Conservation (phyloP, 2,329 filamentous ascomycete species). For the Fusarium kyushuense region DNA sequence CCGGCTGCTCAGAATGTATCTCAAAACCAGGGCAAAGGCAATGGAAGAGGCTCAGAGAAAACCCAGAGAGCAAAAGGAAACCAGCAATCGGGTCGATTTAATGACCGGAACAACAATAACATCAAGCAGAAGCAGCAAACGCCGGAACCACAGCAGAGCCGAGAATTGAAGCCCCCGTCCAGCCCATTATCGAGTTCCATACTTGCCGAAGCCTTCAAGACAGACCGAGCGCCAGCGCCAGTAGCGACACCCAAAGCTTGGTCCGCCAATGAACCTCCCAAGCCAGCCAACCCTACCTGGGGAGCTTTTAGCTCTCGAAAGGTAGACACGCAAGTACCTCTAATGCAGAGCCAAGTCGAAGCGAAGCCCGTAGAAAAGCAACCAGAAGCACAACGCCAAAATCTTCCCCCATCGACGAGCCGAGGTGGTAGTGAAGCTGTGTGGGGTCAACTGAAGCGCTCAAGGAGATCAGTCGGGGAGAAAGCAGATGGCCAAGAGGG, state of each 20-base stretch:
- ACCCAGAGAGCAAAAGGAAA: conserved; percentile 2
- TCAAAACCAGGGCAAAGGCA: conserved; percentile 13
- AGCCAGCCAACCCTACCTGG: conserved; percentile 31
- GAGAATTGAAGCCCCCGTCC: conserved; percentile 3
- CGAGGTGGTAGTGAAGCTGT: conserved; percentile 16
- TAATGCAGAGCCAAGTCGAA: background rate
- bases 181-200: conserved; percentile 46
- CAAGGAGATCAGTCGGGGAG: conserved; percentile 19
- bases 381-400: background rate
- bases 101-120: background rate
- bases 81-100: conserved; percentile 5
- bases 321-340: conserved; percentile 39
- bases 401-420: background rate
- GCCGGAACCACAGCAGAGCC: background rate
- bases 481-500: background rate
- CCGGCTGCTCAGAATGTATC: background rate
- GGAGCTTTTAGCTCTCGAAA: conserved; percentile 44
- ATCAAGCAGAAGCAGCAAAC: conserved; percentile 8
- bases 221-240: conserved; percentile 43
- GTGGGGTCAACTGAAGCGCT: conserved; percentile 46
- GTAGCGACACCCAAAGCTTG: conserved; percentile 47
- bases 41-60: conserved; percentile 6
- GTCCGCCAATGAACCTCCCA: conserved; percentile 31
- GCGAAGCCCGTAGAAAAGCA: background rate
- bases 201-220: conserved; percentile 52